Evolutionary conservation across 192 early-diverging fungal species (phyloP).

Genomic region (Dispira parvispora): DNA sequence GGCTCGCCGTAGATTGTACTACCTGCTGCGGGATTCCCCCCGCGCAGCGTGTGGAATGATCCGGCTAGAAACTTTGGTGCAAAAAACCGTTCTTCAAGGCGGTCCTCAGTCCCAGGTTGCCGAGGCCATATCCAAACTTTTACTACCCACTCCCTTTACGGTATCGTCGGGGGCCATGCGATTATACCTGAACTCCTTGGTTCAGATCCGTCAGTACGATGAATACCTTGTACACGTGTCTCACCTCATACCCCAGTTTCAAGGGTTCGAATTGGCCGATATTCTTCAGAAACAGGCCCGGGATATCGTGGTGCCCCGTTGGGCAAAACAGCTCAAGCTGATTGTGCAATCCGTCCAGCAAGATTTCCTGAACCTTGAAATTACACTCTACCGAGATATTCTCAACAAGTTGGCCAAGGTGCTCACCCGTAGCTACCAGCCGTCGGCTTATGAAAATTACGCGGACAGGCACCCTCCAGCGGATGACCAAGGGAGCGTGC

Average conservation of each 20-base stretch:
- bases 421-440: conserved; percentile 15
- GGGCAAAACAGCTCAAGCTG: conserved; percentile 23
- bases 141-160: conserved; percentile 27
- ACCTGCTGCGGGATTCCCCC: conserved; percentile 21
- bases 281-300: conserved; percentile 24
- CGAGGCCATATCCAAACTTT: conserved; percentile 18
- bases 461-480: neutral
- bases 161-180: conserved; percentile 31
- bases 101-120: conserved; percentile 31
- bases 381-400: conserved; percentile 28
- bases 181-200: conserved; percentile 27
- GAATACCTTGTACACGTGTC: conserved; percentile 27
- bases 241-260: conserved; percentile 18
- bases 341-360: conserved; percentile 21
- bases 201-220: conserved; percentile 27
- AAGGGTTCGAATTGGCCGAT: conserved; percentile 24
- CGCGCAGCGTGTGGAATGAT: conserved; percentile 28
- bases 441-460: conserved; percentile 9
- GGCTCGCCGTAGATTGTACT: conserved; percentile 21
- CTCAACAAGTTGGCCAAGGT: conserved; percentile 21
- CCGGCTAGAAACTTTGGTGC: conserved; percentile 25
- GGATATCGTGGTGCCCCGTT: conserved; percentile 19
- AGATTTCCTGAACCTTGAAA: conserved; percentile 27
- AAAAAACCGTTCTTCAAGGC: conserved; percentile 23
- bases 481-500: neutral